These are phyloP conservation scores for Ocimum tenuiflorum DNA, from an alignment of 257 asterid genomes.

Conservation along the genomic window DNA sequence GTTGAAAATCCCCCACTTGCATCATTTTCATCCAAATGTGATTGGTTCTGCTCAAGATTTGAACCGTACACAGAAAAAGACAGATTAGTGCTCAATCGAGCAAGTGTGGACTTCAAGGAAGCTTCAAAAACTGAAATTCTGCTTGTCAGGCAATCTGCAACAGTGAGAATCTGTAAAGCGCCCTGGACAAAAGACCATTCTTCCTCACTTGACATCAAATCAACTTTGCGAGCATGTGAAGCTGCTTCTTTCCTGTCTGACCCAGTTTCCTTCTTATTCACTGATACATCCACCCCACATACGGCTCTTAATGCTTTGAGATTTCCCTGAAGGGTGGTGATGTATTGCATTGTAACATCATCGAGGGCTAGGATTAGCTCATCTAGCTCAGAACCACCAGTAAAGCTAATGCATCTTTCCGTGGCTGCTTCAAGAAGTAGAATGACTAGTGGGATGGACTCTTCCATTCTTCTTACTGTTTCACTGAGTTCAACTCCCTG, in stretches of 20 bases:
- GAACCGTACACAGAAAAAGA: slow-evolving; percentile 60
- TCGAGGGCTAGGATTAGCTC: slow-evolving; percentile 84
- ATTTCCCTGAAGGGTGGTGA: slow-evolving; percentile 80
- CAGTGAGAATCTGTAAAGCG: slow-evolving; percentile 90
- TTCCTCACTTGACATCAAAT: slow-evolving; percentile 76
- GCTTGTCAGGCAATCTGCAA: slow-evolving; percentile 81
- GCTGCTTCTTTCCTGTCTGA: slow-evolving; percentile 64
- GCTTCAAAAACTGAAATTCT: slow-evolving; percentile 96
- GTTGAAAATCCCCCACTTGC: slow-evolving; percentile 59
- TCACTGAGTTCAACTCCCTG: slow-evolving; percentile 99
- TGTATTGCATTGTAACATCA: slow-evolving; percentile 74
- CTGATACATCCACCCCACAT: slow-evolving; percentile 65
- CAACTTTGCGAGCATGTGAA: slow-evolving; percentile 58
- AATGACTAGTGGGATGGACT: slow-evolving; percentile 83
- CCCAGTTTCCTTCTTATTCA: slow-evolving; percentile 68
- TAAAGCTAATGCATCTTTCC: slow-evolving; percentile 87
- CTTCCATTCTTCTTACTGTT: slow-evolving; percentile 95
- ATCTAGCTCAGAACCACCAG: slow-evolving; percentile 95
- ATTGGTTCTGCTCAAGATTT: slow-evolving; percentile 51
- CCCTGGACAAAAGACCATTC: slow-evolving; percentile 99
- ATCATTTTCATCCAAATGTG: slow-evolving; percentile 44
- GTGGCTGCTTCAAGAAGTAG: slow-evolving; percentile 88
- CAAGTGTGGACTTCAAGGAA: slow-evolving; percentile 83
- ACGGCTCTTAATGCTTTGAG: slow-evolving; percentile 77
- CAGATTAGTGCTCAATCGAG: slow-evolving; percentile 83